phyloP scores from a whole-genome alignment of 192 early-diverging fungal species.

The Thamnidium elegans region DNA sequence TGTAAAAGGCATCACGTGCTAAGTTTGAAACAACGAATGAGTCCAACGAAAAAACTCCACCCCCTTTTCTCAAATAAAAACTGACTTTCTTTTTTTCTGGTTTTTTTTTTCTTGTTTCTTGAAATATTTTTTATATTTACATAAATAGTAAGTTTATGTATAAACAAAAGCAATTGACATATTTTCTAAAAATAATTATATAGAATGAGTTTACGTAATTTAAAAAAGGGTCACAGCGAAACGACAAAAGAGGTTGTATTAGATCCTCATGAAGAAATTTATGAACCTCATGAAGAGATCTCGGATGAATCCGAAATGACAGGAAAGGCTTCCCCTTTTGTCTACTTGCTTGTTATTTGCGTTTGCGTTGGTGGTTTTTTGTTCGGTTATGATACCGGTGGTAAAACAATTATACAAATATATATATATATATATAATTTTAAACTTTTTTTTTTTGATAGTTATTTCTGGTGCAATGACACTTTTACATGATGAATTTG shows the following conservation, averaged over 20 bases:
- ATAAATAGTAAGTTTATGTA: too few relatives aligned
- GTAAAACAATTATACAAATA: background rate
- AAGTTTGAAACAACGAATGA: too few relatives aligned
- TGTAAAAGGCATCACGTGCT: background rate
- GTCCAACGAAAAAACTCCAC: too few relatives aligned
- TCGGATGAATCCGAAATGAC: slow-evolving; percentile 15
- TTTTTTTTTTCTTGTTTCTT: too few relatives aligned
- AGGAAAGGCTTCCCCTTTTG: slow-evolving; percentile 1
- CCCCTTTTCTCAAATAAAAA: too few relatives aligned
- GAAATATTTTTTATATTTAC: too few relatives aligned
- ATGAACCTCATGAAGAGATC: slow-evolving; percentile 4
- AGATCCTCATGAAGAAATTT: background rate
- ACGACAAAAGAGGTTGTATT: background rate
- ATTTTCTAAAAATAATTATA: too few relatives aligned
- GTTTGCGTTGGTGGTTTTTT: slow-evolving; percentile 31
- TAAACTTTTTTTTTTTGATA: background rate
- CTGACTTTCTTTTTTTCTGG: too few relatives aligned
- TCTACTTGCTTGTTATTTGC: slow-evolving; percentile 22
- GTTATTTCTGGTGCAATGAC: slow-evolving; percentile 54
- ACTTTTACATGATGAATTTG: slow-evolving; percentile 50
- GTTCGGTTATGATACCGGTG: slow-evolving; percentile 35
- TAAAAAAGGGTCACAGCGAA: too few relatives aligned
- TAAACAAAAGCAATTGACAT: too few relatives aligned
- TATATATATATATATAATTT: background rate
- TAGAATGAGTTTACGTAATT: too few relatives aligned